Conservation (phyloP, 2,329 filamentous ascomycete species). For the Fusarium nanum region DNA sequence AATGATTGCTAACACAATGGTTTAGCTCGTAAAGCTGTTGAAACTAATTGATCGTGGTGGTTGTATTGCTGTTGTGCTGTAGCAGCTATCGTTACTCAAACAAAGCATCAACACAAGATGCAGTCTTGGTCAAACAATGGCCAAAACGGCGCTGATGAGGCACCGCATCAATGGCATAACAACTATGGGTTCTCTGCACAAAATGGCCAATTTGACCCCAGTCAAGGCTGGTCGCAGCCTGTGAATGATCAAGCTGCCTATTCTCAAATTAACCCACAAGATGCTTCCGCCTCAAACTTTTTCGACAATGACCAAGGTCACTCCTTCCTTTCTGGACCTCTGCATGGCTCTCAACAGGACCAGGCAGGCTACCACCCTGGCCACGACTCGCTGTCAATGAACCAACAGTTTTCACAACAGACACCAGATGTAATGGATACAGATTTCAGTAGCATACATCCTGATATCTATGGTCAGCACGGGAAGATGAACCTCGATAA, state of each 20-base stretch:
- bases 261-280: slow-evolving; percentile 50
- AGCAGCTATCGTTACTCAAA: slow-evolving; percentile 38
- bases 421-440: slow-evolving; percentile 54
- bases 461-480: slow-evolving; percentile 54
- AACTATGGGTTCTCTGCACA: slow-evolving; percentile 51
- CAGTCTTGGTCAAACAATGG: slow-evolving; percentile 55
- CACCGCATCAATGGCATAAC: slow-evolving; percentile 51
- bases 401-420: slow-evolving; percentile 51
- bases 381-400: slow-evolving; percentile 49
- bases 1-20: slow-evolving; percentile 48
- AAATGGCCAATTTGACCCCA: slow-evolving; percentile 54
- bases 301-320: slow-evolving; percentile 51
- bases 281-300: slow-evolving; percentile 50
- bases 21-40: slow-evolving; percentile 47
- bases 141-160: slow-evolving; percentile 53
- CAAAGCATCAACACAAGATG: slow-evolving; percentile 49
- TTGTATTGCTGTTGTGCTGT: slow-evolving; percentile 40
- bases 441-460: slow-evolving; percentile 52
- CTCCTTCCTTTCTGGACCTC: slow-evolving; percentile 48
- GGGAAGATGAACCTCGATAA: slow-evolving; percentile 48
- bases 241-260: slow-evolving; percentile 51
- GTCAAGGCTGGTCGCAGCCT: slow-evolving; percentile 54
- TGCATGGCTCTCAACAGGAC: slow-evolving; percentile 47
- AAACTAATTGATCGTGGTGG: slow-evolving; percentile 39
- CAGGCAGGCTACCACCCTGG: slow-evolving; percentile 48